These are phyloP conservation scores for Penicillium odoratum DNA, from an alignment of 495 filamentous ascomycete genomes.

Conservation along the genomic window DNA sequence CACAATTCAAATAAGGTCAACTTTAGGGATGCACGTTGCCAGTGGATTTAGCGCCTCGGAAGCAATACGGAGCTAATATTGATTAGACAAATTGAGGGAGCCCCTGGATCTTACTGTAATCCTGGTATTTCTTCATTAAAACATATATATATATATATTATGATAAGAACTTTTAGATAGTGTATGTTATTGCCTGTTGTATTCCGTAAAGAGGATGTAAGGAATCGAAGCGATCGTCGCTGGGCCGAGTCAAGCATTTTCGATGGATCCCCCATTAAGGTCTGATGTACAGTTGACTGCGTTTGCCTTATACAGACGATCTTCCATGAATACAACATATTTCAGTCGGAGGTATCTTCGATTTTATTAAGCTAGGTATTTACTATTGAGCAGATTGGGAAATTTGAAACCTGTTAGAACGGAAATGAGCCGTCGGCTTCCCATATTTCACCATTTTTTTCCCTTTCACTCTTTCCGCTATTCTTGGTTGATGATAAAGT, in stretches of 20 bases:
- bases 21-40: background rate
- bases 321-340: background rate
- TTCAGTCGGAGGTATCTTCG: too few species aligned
- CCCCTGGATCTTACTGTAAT: background rate
- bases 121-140: too few species aligned
- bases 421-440: background rate
- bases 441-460: too few species aligned
- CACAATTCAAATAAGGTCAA: background rate
- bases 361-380: too few species aligned
- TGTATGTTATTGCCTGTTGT: background rate
- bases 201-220: background rate
- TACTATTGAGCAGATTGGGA: background rate
- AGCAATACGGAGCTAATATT: background rate
- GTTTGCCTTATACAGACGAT: background rate
- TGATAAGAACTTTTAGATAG: background rate
- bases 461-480: background rate
- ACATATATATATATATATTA: background rate
- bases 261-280: slow-evolving; percentile 6
- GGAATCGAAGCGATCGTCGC: slow-evolving; percentile 13
- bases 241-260: slow-evolving; percentile 19
- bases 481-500: background rate
- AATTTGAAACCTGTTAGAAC: background rate
- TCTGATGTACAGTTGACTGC: background rate
- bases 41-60: background rate
- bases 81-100: background rate